These are phyloP conservation scores for Dichotomocladium elegans DNA, from an alignment of 371 early-diverging fungal species.

Conservation along the genomic window DNA sequence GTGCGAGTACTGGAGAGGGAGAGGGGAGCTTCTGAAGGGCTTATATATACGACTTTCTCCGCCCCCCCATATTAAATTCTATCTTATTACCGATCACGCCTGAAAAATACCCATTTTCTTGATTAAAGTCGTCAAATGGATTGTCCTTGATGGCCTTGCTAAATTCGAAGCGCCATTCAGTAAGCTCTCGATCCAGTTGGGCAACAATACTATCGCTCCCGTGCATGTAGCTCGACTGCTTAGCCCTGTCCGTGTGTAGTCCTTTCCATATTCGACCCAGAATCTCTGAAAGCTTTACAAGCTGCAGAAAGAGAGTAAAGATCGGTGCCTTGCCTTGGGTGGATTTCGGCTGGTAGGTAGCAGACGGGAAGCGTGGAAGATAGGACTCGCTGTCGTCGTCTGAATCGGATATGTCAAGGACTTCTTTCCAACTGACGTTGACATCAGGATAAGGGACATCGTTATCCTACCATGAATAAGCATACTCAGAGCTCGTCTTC, in stretches of 20 bases:
- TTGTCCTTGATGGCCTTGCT: conserved; percentile 31
- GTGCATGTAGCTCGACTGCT: conserved; percentile 28
- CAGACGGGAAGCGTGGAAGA: conserved; percentile 32
- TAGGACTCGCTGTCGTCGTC: conserved; percentile 8
- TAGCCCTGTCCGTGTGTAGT: conserved; percentile 41
- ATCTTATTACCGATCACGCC: conserved; percentile 34
- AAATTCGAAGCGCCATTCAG: conserved; percentile 43
- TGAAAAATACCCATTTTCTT: conserved; percentile 33
- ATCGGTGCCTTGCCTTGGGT: conserved; percentile 24
- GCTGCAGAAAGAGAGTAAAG: conserved; percentile 38
- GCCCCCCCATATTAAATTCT: not conserved
- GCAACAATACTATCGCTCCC: conserved; percentile 42
- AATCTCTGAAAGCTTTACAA: conserved; percentile 41
- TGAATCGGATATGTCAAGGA: conserved; percentile 35
- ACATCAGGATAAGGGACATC: conserved; percentile 39
- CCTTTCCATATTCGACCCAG: conserved; percentile 40
- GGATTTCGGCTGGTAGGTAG: conserved; percentile 21
- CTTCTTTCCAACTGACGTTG: conserved; percentile 32
- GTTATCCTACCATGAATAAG: conserved; percentile 19
- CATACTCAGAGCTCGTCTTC: not conserved
- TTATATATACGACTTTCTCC: not conserved
- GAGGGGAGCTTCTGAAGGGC: not conserved
- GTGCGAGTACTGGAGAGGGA: too few relatives aligned
- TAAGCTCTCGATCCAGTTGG: conserved; percentile 37
- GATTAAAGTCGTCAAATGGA: conserved; percentile 29